phyloP scores from a whole-genome alignment of 257 asterid species.

The Thymus quinquecostatus region DNA sequence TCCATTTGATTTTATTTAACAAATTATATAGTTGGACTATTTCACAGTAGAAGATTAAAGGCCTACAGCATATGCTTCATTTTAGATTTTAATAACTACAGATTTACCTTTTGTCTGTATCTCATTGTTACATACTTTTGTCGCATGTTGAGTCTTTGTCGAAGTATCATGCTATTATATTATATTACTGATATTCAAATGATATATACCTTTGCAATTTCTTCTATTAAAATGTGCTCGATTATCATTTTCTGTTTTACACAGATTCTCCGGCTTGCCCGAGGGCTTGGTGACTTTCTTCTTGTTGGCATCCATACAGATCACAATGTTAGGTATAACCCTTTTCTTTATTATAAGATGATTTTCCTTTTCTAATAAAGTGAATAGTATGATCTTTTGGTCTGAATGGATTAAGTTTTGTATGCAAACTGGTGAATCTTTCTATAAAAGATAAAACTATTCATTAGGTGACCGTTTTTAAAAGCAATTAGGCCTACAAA shows the following conservation, averaged over 20 bases:
- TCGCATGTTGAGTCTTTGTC: constrained; percentile 19
- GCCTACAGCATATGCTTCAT: background rate
- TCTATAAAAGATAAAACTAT: background rate
- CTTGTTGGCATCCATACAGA: constrained; percentile 99
- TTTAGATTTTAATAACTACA: constrained; percentile 21
- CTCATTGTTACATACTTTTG: constrained; percentile 4
- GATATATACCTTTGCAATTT: background rate
- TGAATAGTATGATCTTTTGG: background rate
- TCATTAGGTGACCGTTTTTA: too few species aligned
- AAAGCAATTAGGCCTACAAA: background rate
- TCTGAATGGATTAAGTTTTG: constrained; percentile 14
- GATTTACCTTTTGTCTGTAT: constrained; percentile 17
- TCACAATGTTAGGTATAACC: constrained; percentile 80
- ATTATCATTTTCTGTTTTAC: constrained; percentile 30
- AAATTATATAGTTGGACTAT: constrained; percentile 19
- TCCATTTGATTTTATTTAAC: constrained; percentile 10
- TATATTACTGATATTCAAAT: background rate
- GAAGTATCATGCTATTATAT: constrained; percentile 12
- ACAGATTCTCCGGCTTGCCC: constrained; percentile 91
- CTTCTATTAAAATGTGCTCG: constrained; percentile 5
- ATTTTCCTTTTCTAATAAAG: constrained; percentile 11
- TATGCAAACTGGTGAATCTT: background rate
- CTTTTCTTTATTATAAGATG: constrained; percentile 17
- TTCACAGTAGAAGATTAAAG: background rate
- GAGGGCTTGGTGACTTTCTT: constrained; percentile 97